Evolutionary conservation across 208 protist species (phyloP), one percentile per base, ranked within the genome.

Genomic region (Phytomonas sp.): DNA sequence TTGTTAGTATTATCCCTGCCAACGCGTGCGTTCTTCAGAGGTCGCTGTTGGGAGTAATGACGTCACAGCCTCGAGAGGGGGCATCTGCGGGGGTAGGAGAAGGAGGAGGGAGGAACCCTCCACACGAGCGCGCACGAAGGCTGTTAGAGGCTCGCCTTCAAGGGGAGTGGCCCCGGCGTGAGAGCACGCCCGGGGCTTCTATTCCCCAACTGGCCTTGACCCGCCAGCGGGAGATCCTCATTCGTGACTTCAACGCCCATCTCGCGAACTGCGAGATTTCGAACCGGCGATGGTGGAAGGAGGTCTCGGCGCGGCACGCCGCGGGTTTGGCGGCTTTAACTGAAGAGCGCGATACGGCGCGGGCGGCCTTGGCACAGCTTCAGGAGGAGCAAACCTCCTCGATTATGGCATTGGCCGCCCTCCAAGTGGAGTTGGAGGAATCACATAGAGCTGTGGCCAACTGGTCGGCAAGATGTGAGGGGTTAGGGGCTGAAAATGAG

Each of bases 171-270:
- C 75, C 0, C 70, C 69, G 30, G 60, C 56, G 3, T 65, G 70
- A 29, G 7, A 63, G 0, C 23, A 14, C 4, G n/a, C 45, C 19
- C 52, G 66, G 42, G 19, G 16, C 29, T 0, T 30, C 63, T 65
- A 52, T 62, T 29, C 26, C 70, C 10, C 19, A 56, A 16, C 49
- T 40, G n/a, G 72, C 60, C 52, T 34, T 74, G 8, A 37, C 65
- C 16, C 56, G 67, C 4, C 67, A 71, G 71, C 75, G 66, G 32
- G 23, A 67, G 37, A 31, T 70, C 3, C 65, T 89, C 19, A 71
- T 84, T 4, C 62, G 62, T 29, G 70, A 89, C 65, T 89, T 84
- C 62, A 86, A 81, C 71, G 68, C 65, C 4, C 83, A 89, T 77
- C 83, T 89, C 73, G 45, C 70, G 26, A 71, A 78, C 61, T 83